A percentile compares a stretch with the other conserved stretches of the same genome.
Conservation (phyloP, 495 filamentous ascomycete species). For the Neurospora sp. region DNA sequence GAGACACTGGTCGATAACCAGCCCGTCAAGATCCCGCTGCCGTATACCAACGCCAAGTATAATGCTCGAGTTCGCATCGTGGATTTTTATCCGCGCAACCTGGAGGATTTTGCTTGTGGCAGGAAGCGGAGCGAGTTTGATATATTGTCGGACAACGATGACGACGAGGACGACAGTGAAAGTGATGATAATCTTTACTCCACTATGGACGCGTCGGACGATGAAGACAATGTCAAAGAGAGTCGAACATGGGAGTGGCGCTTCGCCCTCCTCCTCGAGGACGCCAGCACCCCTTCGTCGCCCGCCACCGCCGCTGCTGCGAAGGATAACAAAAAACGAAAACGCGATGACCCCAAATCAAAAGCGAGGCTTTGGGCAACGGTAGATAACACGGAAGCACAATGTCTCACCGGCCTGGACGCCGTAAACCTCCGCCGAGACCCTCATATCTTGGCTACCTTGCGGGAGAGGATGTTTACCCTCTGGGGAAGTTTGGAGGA, state of each 20-base stretch:
- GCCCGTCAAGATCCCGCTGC: slow-evolving; percentile 34
- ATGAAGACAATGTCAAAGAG: background rate
- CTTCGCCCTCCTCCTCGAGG: slow-evolving; percentile 64
- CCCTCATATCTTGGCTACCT: slow-evolving; percentile 26
- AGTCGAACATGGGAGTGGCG: slow-evolving; percentile 61
- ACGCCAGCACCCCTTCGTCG: slow-evolving; percentile 24
- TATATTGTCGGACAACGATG: slow-evolving; percentile 35
- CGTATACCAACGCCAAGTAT: slow-evolving; percentile 71
- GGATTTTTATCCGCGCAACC: slow-evolving; percentile 62
- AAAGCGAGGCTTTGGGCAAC: slow-evolving; percentile 48
- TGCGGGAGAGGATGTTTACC: slow-evolving; percentile 64
- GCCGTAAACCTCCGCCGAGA: slow-evolving; percentile 55
- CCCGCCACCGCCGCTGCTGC: background rate
- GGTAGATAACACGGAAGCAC: slow-evolving; percentile 54
- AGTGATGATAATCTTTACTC: background rate
- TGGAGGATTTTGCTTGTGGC: slow-evolving; percentile 64
- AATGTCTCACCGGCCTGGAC: slow-evolving; percentile 54
- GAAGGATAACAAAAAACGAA: background rate
- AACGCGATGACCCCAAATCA: slow-evolving; percentile 11
- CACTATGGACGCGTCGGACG: slow-evolving; percentile 5
- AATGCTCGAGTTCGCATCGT: slow-evolving; percentile 59
- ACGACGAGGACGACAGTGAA: slow-evolving; percentile 17
- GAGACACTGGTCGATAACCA: slow-evolving; percentile 24
- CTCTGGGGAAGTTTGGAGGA: slow-evolving; percentile 88
- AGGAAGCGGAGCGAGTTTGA: slow-evolving; percentile 32